Evolutionary conservation across 2,329 filamentous ascomycete species (phyloP), one percentile per base, ranked within the genome.

Genomic region (Cercospora zeae-maydis): DNA sequence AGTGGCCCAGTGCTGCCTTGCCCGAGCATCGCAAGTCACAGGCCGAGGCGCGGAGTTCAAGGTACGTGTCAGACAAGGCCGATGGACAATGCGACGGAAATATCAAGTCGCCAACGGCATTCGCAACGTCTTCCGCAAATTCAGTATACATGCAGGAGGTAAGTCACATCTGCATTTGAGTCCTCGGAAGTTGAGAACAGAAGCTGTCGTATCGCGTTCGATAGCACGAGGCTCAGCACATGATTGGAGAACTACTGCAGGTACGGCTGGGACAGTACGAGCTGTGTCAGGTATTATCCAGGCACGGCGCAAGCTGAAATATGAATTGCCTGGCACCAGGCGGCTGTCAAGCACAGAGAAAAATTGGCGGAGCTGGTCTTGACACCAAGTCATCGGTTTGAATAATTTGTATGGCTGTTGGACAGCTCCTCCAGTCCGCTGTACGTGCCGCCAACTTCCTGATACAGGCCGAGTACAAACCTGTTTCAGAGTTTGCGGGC

Each of bases 401-500:
- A 21, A 24, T 16, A 21, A 31, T 31, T 16, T 33, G 13, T 24
- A 33, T 31, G 47, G 47, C 14, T 14, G n/a, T 52, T 16, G n/a
- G 47, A 52, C 7, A 19, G n/a, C 36, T 57, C 27, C 37, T 34
- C 39, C 54, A 39, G 27, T 21, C 27, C 21, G 54, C 56, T n/a
- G 37, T 3, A 42, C 30, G 37, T 36, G 33, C 34, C 57, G 53
- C 47, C 33, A 57, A 37, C 61, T 59, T 55, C 61, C 56, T 56
- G 61, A 49, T 51, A 63, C 51, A 57, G 54, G 37, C 55, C 27
- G 52, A 27, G 62, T 61, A 53, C 62, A 56, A 49, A 59, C 19
- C 58, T 56, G 61, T 62, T 66, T 61, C 61, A 63, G 36, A 62
- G 45, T 58, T 60, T 42, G 58, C 58, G 55, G 47, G 49, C 55